Conservation (phyloP, 1,284 basidiomycete genomes). For the Heliocybe sulcata region DNA sequence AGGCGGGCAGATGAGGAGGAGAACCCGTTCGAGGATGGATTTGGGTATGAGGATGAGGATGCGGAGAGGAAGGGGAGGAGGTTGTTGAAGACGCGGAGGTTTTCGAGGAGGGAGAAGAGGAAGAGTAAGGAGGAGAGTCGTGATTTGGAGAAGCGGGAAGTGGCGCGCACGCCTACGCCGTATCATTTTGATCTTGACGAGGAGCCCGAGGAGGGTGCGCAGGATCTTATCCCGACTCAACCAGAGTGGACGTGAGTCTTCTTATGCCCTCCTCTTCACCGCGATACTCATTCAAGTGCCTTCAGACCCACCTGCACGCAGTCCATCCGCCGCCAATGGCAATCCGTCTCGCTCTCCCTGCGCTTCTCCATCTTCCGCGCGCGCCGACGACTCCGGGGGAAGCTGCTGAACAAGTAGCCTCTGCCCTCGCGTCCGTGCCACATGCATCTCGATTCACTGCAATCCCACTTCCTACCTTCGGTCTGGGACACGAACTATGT, state of each 20-base stretch:
- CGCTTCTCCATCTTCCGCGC: conserved; percentile 53
- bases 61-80: not conserved
- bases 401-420: not conserved
- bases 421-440: not conserved
- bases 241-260: conserved; percentile 26
- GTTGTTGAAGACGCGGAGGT: not conserved
- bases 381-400: not conserved
- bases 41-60: not conserved
- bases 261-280: not conserved
- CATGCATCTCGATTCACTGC: not conserved
- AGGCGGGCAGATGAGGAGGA: conserved; percentile 20
- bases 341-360: conserved; percentile 42
- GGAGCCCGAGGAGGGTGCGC: not conserved
- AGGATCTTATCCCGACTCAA: not conserved
- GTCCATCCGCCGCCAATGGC: conserved; percentile 48
- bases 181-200: not conserved
- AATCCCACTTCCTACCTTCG: not conserved
- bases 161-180: not conserved
- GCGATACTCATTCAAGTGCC: conserved; percentile 2
- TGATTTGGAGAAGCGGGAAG: not conserved
- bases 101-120: not conserved
- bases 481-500: not conserved
- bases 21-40: conserved; percentile 13
- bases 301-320: conserved; percentile 47
- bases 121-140: not conserved